These are phyloP conservation scores for Acer negundo DNA, from an alignment of 345 rosid genomes.

Conservation along the genomic window DNA sequence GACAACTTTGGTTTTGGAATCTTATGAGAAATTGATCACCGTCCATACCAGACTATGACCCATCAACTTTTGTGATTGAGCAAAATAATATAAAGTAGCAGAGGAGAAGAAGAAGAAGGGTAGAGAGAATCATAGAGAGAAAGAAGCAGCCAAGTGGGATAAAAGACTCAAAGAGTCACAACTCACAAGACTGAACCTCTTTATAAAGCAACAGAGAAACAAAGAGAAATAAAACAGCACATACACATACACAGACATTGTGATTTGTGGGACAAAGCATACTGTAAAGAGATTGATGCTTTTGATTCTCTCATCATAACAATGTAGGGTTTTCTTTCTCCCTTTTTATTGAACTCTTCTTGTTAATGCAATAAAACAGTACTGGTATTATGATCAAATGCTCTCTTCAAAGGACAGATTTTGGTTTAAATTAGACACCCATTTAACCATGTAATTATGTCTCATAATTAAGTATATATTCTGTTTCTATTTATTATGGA, in stretches of 20 bases:
- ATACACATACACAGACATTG: neutral
- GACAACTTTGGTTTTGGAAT: constrained; percentile 4
- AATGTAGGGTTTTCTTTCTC: neutral
- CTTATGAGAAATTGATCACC: neutral
- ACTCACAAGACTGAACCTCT: too few species aligned
- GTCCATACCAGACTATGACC: constrained; percentile 6
- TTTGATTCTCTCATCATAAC: constrained; percentile 3
- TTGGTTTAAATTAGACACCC: neutral
- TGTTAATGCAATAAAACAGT: constrained; percentile 23
- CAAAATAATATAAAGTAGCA: neutral
- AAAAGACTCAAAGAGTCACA: neutral
- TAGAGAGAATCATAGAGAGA: neutral
- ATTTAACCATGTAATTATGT: neutral
- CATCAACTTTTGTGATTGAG: neutral
- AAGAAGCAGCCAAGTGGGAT: neutral
- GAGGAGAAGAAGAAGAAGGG: neutral
- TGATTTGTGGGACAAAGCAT: constrained; percentile 42
- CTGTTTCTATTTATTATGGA: too few species aligned
- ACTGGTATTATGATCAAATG: neutral
- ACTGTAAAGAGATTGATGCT: constrained; percentile 19
- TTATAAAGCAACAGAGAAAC: neutral
- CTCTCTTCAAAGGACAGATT: neutral
- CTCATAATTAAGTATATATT: neutral
- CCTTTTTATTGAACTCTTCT: constrained; percentile 5
- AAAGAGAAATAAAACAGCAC: too few species aligned